Evolutionary conservation across 768 basidiomycete species (phyloP).

Genomic region (Gloeophyllum trabeum): DNA sequence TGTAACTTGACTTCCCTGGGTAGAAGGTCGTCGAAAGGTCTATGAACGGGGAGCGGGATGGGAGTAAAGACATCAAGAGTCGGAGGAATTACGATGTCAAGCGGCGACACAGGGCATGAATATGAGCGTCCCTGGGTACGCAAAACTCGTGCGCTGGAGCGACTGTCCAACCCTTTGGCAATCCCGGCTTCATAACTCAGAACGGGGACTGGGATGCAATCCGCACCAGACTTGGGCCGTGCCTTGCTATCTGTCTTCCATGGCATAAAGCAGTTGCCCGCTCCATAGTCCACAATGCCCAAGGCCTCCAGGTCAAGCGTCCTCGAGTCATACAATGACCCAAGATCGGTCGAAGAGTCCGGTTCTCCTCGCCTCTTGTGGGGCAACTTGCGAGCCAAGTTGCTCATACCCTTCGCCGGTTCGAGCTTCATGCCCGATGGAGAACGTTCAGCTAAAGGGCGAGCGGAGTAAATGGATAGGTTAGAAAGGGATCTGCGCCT

Average conservation of each 20-base stretch:
- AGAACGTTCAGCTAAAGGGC: conserved; percentile 31
- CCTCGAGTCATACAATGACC: neutral
- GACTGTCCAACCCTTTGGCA: neutral
- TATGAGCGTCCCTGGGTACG: conserved; percentile 48
- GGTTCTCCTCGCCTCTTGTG: conserved; percentile 26
- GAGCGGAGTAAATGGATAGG: conserved; percentile 32
- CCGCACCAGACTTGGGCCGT: conserved; percentile 1
- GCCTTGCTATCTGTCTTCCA: conserved; percentile 29
- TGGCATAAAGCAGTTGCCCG: conserved; percentile 26
- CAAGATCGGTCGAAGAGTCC: conserved; percentile 8
- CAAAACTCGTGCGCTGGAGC: conserved; percentile 13
- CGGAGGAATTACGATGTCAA: conserved; percentile 46
- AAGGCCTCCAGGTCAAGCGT: neutral
- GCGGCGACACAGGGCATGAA: conserved; percentile 50
- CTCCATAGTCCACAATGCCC: conserved; percentile 12
- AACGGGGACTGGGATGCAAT: neutral
- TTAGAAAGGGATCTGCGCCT: conserved; percentile 41
- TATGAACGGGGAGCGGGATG: conserved; percentile 30
- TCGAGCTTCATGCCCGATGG: conserved; percentile 36
- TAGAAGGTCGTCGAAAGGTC: conserved; percentile 59
- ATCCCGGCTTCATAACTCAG: neutral
- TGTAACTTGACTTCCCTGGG: conserved; percentile 62
- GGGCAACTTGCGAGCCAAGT: conserved; percentile 44
- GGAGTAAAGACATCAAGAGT: conserved; percentile 40
- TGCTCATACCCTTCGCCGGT: conserved; percentile 32